Evolutionary conservation across 2,329 filamentous ascomycete species (phyloP).

Genomic region (Pestalotiopsis sp.): DNA sequence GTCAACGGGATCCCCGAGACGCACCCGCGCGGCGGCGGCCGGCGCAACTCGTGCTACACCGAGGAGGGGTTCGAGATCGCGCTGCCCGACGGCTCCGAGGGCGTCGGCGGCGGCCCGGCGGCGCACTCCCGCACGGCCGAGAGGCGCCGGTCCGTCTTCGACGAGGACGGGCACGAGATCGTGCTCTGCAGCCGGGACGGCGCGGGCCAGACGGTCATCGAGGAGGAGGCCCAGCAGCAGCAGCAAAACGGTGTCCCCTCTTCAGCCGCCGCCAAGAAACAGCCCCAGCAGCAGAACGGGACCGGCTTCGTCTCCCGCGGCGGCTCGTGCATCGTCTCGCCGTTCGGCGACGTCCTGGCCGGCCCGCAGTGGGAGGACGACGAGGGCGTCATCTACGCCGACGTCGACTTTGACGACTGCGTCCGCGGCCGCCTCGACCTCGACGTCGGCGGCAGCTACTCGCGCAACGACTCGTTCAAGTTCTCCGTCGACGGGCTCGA

Average conservation of each 20-base stretch:
- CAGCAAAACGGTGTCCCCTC: background rate
- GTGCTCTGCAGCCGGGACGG: constrained; percentile 33
- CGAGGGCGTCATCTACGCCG: constrained; percentile 64
- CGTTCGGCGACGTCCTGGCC: constrained; percentile 75
- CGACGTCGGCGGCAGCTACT: constrained; percentile 84
- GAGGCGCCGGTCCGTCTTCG: constrained; percentile 44
- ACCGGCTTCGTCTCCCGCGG: constrained; percentile 63
- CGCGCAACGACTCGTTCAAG: constrained; percentile 64
- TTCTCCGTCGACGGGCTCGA: constrained; percentile 60
- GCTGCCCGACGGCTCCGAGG: constrained; percentile 27
- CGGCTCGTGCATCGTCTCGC: constrained; percentile 80
- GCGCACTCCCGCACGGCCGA: constrained; percentile 16
- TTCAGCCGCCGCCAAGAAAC: background rate
- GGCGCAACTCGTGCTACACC: constrained; percentile 43
- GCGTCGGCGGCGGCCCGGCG: constrained; percentile 17
- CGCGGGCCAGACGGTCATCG: constrained; percentile 13
- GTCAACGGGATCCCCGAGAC: constrained; percentile 9
- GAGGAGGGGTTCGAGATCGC: constrained; percentile 50
- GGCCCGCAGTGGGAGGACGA: constrained; percentile 84
- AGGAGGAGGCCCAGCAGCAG: constrained; percentile 22
- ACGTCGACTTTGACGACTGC: constrained; percentile 88
- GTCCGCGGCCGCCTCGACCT: constrained; percentile 78
- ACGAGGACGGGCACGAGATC: constrained; percentile 58
- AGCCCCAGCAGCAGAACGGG: background rate
- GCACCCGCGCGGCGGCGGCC: background rate